phyloP scores from a whole-genome alignment of 805 yeast species.

The Wickerhamiella lipophila region DNA sequence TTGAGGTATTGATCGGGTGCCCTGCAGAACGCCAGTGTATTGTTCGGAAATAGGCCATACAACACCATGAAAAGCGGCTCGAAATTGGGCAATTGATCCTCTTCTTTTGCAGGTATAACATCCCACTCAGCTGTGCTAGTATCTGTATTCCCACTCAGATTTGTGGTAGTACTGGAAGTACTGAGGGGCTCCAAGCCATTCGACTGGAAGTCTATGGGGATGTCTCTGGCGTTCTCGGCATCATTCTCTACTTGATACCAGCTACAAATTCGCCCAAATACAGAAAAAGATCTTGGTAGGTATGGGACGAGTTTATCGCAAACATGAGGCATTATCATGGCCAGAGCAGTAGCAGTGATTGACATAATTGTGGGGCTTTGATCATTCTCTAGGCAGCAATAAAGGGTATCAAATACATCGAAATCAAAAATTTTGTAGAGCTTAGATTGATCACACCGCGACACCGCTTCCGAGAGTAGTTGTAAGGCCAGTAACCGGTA shows the following conservation, averaged over 20 bases:
- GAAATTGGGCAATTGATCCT: slow-evolving; percentile 21
- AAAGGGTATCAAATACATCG: slow-evolving; percentile 20
- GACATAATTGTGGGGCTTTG: slow-evolving; percentile 31
- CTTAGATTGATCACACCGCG: slow-evolving; percentile 19
- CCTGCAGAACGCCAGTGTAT: slow-evolving; percentile 34
- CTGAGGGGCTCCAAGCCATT: background rate
- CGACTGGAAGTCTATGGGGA: background rate
- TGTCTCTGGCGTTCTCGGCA: too few relatives aligned
- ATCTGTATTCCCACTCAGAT: background rate
- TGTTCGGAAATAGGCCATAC: slow-evolving; percentile 47
- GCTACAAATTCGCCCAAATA: slow-evolving; percentile 35
- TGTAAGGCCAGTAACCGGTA: slow-evolving; percentile 32
- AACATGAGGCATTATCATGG: slow-evolving; percentile 37
- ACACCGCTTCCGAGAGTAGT: slow-evolving; percentile 26
- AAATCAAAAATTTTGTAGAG: slow-evolving; percentile 19
- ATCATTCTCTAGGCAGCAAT: slow-evolving; percentile 29
- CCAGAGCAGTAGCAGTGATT: slow-evolving; percentile 29
- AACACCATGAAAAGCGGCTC: slow-evolving; percentile 36
- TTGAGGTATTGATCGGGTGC: slow-evolving; percentile 32
- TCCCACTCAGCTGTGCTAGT: background rate
- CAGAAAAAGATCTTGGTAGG: slow-evolving; percentile 34
- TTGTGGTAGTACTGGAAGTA: background rate
- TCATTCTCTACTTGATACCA: slow-evolving; percentile 24
- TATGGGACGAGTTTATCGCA: slow-evolving; percentile 27
- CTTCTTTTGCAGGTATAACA: background rate